These are phyloP conservation scores for Colletotrichum horii DNA, from an alignment of 2,329 filamentous ascomycete species.

Conservation along the genomic window DNA sequence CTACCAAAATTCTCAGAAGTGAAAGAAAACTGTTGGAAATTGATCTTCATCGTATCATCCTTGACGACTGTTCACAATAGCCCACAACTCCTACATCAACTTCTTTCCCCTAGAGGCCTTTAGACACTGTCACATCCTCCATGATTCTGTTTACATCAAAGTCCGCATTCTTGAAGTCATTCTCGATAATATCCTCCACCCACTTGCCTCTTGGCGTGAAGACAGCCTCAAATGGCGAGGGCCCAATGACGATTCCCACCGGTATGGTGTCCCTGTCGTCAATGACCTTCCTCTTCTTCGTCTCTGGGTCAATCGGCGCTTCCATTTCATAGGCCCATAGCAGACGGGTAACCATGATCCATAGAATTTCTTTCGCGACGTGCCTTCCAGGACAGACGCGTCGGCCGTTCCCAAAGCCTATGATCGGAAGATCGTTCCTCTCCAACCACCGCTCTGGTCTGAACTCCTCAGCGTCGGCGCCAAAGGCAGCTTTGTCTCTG, in stretches of 20 bases:
- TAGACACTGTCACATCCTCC: neutral
- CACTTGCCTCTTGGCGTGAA: neutral
- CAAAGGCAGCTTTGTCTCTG: conserved; percentile 46
- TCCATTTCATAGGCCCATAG: conserved; percentile 55
- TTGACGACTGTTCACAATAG: rapidly evolving
- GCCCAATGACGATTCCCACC: neutral
- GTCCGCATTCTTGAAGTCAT: neutral
- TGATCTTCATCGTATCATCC: neutral
- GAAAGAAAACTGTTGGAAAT: neutral
- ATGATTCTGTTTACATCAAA: neutral
- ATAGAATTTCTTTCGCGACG: conserved; percentile 51
- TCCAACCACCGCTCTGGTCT: conserved; percentile 54
- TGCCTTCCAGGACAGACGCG: conserved; percentile 49
- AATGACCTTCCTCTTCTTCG: neutral
- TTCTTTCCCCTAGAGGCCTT: neutral
- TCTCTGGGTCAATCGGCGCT: neutral
- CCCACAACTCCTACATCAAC: neutral
- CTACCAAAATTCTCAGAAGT: rapidly evolving
- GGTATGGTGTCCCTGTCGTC: neutral
- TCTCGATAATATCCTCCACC: neutral
- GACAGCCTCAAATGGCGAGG: neutral
- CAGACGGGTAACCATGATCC: conserved; percentile 42
- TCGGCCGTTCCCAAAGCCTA: conserved; percentile 45
- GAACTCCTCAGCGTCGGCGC: conserved; percentile 48
- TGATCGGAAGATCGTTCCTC: conserved; percentile 10